These are phyloP conservation scores for Pichia kluyveri DNA, from an alignment of 805 yeast genomes.

Conservation along the genomic window DNA sequence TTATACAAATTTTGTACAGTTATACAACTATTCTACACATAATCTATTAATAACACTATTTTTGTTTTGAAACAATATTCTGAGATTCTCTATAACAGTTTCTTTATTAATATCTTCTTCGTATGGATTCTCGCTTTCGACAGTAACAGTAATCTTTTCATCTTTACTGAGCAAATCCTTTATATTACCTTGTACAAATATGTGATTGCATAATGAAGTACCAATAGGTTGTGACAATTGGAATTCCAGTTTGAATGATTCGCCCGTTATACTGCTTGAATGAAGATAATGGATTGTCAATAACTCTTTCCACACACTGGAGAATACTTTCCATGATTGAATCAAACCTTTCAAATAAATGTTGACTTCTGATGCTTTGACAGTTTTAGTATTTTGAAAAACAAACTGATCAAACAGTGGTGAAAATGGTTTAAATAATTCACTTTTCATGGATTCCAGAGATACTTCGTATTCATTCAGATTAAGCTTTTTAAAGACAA, in stretches of 20 bases:
- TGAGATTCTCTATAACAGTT: neutral
- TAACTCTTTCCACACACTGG: conserved; percentile 8
- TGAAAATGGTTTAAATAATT: conserved; percentile 4
- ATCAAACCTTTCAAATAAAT: conserved; percentile 1
- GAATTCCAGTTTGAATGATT: conserved; percentile 1
- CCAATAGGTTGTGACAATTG: neutral
- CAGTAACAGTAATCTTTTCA: neutral
- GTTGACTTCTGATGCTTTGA: neutral
- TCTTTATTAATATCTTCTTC: neutral
- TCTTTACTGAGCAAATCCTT: conserved; percentile 3
- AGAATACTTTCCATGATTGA: conserved; percentile 2
- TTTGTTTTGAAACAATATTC: neutral
- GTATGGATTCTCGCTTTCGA: neutral
- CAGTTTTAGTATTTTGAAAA: neutral
- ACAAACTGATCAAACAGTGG: neutral
- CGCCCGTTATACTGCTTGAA: neutral
- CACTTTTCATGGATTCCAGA: neutral
- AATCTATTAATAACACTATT: conserved; percentile 5
- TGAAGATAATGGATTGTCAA: conserved; percentile 3
- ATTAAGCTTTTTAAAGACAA: neutral
- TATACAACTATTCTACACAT: neutral
- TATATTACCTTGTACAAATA: neutral
- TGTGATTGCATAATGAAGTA: neutral
- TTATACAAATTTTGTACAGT: neutral
- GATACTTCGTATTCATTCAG: neutral